Evolutionary conservation across 805 yeast genomes (phyloP).

Genomic region (Kodamaea hsintzibuensis): DNA sequence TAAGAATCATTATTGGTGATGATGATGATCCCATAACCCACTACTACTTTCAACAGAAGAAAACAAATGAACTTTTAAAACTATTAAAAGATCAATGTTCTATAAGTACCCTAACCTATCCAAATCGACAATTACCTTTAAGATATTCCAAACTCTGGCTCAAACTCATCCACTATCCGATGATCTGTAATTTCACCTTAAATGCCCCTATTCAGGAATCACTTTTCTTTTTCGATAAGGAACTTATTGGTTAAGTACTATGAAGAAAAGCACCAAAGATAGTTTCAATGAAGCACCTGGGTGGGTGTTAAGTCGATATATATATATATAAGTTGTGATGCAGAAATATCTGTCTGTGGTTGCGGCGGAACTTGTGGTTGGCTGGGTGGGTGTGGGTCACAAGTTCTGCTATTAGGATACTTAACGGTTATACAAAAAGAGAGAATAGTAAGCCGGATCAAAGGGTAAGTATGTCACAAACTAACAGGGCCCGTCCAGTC

Average conservation of each 20-base stretch:
- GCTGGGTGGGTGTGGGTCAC: too few relatives aligned
- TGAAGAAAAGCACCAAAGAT: neutral
- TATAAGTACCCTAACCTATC: neutral
- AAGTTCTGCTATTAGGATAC: too few relatives aligned
- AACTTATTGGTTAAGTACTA: neutral
- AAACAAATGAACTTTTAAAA: neutral
- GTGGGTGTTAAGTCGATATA: neutral
- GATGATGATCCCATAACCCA: neutral
- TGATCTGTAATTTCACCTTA: neutral
- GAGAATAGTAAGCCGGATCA: neutral
- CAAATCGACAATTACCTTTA: neutral
- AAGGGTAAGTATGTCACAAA: neutral
- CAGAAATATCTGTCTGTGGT: neutral
- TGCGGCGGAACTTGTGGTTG: neutral
- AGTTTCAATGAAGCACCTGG: neutral
- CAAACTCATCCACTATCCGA: neutral
- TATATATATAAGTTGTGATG: neutral
- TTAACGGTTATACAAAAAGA: neutral
- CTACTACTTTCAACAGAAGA: neutral
- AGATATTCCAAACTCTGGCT: neutral
- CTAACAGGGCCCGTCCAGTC: neutral
- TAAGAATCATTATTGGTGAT: neutral
- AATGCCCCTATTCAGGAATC: constrained; percentile 2
- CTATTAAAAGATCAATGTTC: neutral
- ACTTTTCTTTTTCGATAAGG: constrained; percentile 6